phyloP scores from a whole-genome alignment of 1,284 basidiomycete species.

The Boletus sp. region DNA sequence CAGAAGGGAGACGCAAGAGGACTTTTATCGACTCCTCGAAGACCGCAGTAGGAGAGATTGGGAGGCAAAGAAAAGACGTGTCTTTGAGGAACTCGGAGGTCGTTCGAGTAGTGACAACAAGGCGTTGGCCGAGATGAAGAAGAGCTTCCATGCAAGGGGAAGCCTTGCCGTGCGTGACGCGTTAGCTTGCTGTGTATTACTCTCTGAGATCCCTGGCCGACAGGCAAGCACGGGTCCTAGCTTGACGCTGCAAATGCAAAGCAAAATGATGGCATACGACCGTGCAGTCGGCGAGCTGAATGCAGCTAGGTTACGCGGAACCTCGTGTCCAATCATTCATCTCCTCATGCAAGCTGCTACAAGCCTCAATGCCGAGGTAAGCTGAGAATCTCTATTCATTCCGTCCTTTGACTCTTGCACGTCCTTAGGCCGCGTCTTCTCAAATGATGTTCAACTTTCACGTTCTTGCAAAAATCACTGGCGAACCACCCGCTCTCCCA shows the following conservation, averaged over 20 bases:
- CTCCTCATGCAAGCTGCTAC: conserved; percentile 62
- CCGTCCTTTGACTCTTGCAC: conserved; percentile 1
- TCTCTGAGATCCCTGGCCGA: conserved; percentile 10
- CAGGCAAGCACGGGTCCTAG: conserved; percentile 52
- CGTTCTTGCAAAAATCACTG: conserved; percentile 66
- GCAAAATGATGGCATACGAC: conserved; percentile 95
- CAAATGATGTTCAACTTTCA: conserved; percentile 71
- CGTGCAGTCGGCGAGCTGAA: conserved; percentile 74
- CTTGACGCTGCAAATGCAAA: conserved; percentile 75
- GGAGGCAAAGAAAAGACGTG: conserved; percentile 84
- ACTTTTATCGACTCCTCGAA: conserved; percentile 80
- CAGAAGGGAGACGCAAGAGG: conserved; percentile 77
- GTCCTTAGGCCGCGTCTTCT: conserved; percentile 41
- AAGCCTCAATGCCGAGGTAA: conserved; percentile 53
- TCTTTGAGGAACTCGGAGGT: conserved; percentile 85
- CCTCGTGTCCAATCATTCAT: conserved; percentile 72
- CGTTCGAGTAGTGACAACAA: conserved; percentile 53
- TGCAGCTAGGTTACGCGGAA: conserved; percentile 63
- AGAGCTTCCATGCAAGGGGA: conserved; percentile 55
- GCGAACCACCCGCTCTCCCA: conserved; percentile 63
- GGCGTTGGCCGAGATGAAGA: conserved; percentile 55
- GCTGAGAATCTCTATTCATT: conserved; percentile 11
- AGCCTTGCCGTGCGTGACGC: conserved; percentile 45
- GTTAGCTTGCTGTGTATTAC: background rate
- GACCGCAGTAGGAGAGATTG: conserved; percentile 77